These are phyloP conservation scores for Abelmoschus esculentus DNA, from an alignment of 345 rosid species.

Conservation along the genomic window DNA sequence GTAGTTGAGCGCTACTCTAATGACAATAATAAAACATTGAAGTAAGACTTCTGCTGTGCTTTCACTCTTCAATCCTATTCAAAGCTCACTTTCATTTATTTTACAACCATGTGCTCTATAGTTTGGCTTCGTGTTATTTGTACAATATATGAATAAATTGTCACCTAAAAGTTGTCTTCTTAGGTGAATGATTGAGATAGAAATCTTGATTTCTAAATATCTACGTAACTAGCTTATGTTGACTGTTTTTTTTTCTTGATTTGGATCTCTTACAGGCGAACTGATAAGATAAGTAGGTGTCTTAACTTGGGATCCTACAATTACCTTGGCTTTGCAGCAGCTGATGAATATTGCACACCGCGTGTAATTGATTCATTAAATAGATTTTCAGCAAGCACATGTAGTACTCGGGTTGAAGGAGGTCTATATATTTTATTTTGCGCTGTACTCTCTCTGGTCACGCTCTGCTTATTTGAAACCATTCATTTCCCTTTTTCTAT, in stretches of 20 bases:
- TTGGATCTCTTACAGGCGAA: constrained; percentile 48
- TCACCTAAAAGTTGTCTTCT: neutral
- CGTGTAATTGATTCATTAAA: constrained; percentile 73
- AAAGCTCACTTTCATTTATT: neutral
- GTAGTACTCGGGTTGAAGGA: constrained; percentile 85
- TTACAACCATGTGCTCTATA: neutral
- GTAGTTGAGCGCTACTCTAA: constrained; percentile 59
- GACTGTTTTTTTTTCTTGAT: neutral
- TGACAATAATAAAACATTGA: constrained; percentile 63
- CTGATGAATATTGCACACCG: constrained; percentile 94
- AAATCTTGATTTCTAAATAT: neutral
- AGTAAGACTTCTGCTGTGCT: constrained; percentile 27
- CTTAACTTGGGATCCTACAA: constrained; percentile 95
- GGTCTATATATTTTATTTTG: constrained; percentile 30
- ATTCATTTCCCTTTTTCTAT: constrained; percentile 1
- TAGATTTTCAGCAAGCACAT: constrained; percentile 74
- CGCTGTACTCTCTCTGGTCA: neutral
- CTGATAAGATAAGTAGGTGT: constrained; percentile 53
- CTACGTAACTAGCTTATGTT: neutral
- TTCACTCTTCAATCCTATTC: neutral
- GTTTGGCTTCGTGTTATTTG: neutral
- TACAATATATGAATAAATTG: neutral
- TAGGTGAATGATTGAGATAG: neutral
- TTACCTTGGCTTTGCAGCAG: constrained; percentile 92
- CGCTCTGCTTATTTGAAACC: neutral